A percentile compares a stretch with the other conserved stretches of the same genome.
Conservation (phyloP, 1,284 basidiomycete species). For the Xerocomus amazonicus region DNA sequence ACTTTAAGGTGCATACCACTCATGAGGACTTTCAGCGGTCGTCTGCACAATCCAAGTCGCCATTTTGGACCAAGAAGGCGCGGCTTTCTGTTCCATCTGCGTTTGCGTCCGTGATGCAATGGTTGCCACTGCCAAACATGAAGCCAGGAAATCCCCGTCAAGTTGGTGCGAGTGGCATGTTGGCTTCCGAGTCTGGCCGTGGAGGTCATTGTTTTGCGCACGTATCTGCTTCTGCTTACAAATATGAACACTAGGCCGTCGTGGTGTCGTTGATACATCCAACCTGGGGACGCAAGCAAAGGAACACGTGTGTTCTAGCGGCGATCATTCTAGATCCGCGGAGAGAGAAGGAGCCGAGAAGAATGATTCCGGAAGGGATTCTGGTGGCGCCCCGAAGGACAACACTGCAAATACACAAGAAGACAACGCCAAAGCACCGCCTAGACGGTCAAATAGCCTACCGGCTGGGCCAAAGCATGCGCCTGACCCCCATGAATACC, state of each 20-base stretch:
- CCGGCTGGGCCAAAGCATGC: slow-evolving; percentile 1
- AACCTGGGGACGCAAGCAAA: not conserved
- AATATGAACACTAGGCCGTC: not conserved
- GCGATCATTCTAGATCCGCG: not conserved
- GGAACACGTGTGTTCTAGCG: not conserved
- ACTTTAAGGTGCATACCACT: not conserved
- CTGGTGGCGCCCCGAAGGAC: not conserved
- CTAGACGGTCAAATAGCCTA: too few relatives aligned
- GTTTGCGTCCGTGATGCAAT: slow-evolving; percentile 6
- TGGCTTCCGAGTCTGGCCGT: slow-evolving; percentile 2
- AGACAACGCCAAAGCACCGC: too few relatives aligned
- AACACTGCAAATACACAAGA: too few relatives aligned
- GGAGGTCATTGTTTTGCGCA: slow-evolving; percentile 7
- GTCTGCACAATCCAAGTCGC: slow-evolving; percentile 1
- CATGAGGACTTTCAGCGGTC: slow-evolving; percentile 18
- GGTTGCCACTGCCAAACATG: not conserved
- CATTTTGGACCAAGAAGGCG: slow-evolving; percentile 14
- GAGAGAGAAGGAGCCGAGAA: not conserved
- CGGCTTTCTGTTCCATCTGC: slow-evolving; percentile 5
- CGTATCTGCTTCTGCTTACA: not conserved
- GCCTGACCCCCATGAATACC: slow-evolving; percentile 75
- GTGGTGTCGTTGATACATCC: not conserved
- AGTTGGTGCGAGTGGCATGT: not conserved
- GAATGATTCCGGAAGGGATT: not conserved
- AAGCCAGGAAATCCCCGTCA: not conserved